Conservation (phyloP, 768 basidiomycete genomes). For the Lyophyllum shimeji region DNA sequence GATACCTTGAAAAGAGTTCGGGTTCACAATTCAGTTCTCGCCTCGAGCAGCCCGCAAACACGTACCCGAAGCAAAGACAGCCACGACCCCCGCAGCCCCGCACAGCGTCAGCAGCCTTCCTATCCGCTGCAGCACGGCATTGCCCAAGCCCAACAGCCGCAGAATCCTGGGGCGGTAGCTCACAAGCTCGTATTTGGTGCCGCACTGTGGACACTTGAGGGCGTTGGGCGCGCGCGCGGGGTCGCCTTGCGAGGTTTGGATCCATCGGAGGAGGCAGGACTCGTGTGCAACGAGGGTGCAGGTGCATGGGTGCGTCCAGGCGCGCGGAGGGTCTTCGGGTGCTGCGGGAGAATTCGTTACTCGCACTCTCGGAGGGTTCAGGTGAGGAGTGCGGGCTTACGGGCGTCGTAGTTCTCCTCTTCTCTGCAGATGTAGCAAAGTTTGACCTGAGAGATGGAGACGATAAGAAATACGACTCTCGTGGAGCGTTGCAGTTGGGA, state of each 20-base stretch:
- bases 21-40: background rate
- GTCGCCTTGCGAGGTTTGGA: slow-evolving; percentile 64
- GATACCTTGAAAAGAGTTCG: slow-evolving; percentile 30
- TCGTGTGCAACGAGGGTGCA: slow-evolving; percentile 84
- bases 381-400: slow-evolving; percentile 21
- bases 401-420: slow-evolving; percentile 57
- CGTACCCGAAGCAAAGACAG: slow-evolving; percentile 64
- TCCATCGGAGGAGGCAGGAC: slow-evolving; percentile 78
- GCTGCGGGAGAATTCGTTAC: slow-evolving; percentile 24
- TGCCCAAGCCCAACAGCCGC: slow-evolving; percentile 47
- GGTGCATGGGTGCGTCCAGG: slow-evolving; percentile 79
- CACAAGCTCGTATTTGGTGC: slow-evolving; percentile 62
- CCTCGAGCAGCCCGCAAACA: slow-evolving; percentile 7
- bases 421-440: slow-evolving; percentile 82
- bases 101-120: slow-evolving; percentile 55
- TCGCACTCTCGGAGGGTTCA: background rate
- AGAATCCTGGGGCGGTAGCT: slow-evolving; percentile 60
- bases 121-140: slow-evolving; percentile 45
- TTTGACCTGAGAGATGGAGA: slow-evolving; percentile 47
- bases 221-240: slow-evolving; percentile 57
- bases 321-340: slow-evolving; percentile 46
- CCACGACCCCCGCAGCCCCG: slow-evolving; percentile 47
- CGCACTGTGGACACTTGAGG: slow-evolving; percentile 80
- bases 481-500: background rate
- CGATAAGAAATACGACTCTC: background rate